phyloP scores from a whole-genome alignment of 257 asterid species.

The Salvia rosmarinus region DNA sequence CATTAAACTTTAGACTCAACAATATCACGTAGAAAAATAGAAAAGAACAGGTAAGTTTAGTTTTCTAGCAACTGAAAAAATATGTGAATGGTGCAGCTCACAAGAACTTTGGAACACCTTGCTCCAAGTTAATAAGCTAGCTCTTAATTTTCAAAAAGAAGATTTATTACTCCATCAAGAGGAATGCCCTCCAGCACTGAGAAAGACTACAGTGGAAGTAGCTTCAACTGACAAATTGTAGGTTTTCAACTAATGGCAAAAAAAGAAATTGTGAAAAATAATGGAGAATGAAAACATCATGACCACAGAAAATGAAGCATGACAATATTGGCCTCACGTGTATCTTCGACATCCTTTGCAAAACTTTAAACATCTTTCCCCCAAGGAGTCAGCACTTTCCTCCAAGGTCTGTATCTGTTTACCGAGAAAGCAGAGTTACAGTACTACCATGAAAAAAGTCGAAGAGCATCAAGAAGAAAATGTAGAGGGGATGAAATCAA shows the following conservation, averaged over 20 bases:
- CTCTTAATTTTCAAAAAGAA: neutral
- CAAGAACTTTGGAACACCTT: constrained; percentile 18
- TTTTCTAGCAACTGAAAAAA: constrained; percentile 19
- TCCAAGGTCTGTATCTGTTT: constrained; percentile 89
- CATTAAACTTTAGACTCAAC: constrained; percentile 23
- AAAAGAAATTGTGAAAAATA: constrained; percentile 4
- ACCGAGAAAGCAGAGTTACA: constrained; percentile 26
- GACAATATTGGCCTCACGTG: constrained; percentile 65
- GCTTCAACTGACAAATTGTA: constrained; percentile 8
- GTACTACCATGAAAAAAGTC: constrained; percentile 24
- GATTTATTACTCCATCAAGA: constrained; percentile 2
- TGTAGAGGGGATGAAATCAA: constrained; percentile 13
- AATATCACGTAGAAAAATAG: neutral
- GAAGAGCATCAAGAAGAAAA: constrained; percentile 25
- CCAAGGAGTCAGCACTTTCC: constrained; percentile 87
- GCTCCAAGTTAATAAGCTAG: neutral
- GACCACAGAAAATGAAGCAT: constrained; percentile 16
- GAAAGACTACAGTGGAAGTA: neutral
- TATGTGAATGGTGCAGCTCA: constrained; percentile 10
- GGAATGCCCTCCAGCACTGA: constrained; percentile 8
- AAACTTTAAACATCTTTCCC: constrained; percentile 92
- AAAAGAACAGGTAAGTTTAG: constrained; percentile 10
- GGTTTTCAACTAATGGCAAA: constrained; percentile 1
- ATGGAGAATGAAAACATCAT: constrained; percentile 10
- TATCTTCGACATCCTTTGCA: constrained; percentile 98